These are phyloP conservation scores for Austroboletus novae-zelandiae DNA, from an alignment of 1,284 basidiomycete species.

Conservation along the genomic window DNA sequence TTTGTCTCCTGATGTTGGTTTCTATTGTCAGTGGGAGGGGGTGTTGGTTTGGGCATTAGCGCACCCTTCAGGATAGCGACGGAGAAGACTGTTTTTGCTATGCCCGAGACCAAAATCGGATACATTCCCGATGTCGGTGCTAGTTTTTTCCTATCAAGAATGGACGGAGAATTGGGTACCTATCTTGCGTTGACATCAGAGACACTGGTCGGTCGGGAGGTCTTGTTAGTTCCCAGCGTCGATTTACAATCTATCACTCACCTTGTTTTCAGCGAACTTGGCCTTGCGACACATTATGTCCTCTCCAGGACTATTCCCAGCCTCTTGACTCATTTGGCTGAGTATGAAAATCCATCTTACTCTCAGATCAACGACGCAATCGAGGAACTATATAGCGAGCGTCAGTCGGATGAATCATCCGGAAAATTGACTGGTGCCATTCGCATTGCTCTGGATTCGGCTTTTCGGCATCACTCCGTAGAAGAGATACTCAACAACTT, in stretches of 20 bases:
- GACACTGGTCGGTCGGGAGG: constrained; percentile 70
- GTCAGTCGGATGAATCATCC: constrained; percentile 53
- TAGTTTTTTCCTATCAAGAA: constrained; percentile 82
- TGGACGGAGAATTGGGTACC: constrained; percentile 91
- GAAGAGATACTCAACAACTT: constrained; percentile 70
- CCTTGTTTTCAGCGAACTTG: constrained; percentile 62
- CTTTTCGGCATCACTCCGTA: constrained; percentile 70
- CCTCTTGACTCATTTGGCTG: constrained; percentile 60
- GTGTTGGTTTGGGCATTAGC: constrained; percentile 86
- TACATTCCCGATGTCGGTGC: constrained; percentile 92
- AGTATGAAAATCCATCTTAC: constrained; percentile 53
- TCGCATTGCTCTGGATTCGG: constrained; percentile 74
- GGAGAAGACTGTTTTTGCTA: constrained; percentile 90
- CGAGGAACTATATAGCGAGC: constrained; percentile 66
- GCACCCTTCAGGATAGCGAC: constrained; percentile 94
- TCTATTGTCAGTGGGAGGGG: constrained; percentile 81
- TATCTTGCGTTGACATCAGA: constrained; percentile 92
- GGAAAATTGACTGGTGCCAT: constrained; percentile 60
- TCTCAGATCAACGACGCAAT: constrained; percentile 56
- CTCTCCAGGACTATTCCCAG: constrained; percentile 71
- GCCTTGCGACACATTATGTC: constrained; percentile 90
- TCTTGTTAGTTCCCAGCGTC: constrained; percentile 61
- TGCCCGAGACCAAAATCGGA: constrained; percentile 96
- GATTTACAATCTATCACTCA: constrained; percentile 9
- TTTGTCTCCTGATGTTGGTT: constrained; percentile 17